Evolutionary conservation across 2,329 filamentous ascomycete species (phyloP), one percentile per base, ranked within the genome.

Genomic region (Coleophoma crateriformis): DNA sequence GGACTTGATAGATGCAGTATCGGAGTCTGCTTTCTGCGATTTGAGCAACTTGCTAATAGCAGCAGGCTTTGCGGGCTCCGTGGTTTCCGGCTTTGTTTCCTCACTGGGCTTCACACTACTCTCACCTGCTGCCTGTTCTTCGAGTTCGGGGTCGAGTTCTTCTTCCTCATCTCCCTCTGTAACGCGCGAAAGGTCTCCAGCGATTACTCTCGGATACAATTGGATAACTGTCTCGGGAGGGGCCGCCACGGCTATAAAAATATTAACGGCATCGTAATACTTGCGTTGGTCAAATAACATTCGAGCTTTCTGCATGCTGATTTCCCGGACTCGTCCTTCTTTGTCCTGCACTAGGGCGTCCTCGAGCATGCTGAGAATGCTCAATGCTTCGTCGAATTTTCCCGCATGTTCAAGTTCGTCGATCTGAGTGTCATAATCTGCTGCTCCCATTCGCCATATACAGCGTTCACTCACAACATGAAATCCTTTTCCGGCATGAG

Each of bases 361-460:
- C 68, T 99, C 94, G 0, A 99, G 79, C 83, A 96, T 90, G 45
- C 80, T 78, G 7, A 97, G 73, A 8, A 99, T 73, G 62, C 90
- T 96, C 54, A 97, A 87, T 0, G 92, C 92, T 68, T 99, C 95
- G 60, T 99, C 92, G 48, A 91, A 88, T 52, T 82, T 79, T 10
- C 78, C 82, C 52, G 79, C 81, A 17, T 84, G 78, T 1, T 95
- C 82, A 22, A 99, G 76, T 56, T 94, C 83, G 52, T 90, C 81
- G 19, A 97, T 82, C 64, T 99, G 94, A 2, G 84, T 83, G 65
- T 96, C 89, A 63, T 99, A 99, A 57, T 91, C 87, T 35, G 91
- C 83, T 3, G 92, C 88, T 55, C 85, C 88, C 94, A 99, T 97
- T 59, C 94, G 87, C 94, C 94, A 99, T 35, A 99, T 88, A 33